Conservation (phyloP, 1,284 basidiomycete genomes). For the Caloboletus firmus region DNA sequence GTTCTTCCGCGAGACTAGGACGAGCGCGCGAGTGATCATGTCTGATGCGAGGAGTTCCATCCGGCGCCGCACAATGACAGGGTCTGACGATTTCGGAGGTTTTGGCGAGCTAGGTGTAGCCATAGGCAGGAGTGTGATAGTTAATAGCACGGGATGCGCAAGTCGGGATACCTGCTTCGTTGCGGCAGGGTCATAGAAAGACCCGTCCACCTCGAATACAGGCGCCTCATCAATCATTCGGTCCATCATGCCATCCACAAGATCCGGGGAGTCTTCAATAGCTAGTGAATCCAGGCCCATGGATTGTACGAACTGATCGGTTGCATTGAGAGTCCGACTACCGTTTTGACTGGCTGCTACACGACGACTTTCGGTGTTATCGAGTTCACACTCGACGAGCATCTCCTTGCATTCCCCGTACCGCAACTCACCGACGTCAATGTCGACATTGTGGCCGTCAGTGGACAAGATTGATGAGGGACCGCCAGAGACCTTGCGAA, state of each 20-base stretch:
- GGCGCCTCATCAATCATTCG: slow-evolving; percentile 92
- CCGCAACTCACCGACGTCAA: slow-evolving; percentile 90
- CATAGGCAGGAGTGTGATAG: slow-evolving; percentile 78
- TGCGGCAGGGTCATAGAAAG: slow-evolving; percentile 86
- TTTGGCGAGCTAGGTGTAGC: slow-evolving; percentile 42
- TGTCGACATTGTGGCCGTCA: slow-evolving; percentile 90
- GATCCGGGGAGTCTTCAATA: slow-evolving; percentile 68
- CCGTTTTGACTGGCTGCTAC: slow-evolving; percentile 21
- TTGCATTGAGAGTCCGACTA: slow-evolving; percentile 58
- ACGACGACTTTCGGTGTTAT: slow-evolving; percentile 63
- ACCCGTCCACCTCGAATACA: slow-evolving; percentile 88
- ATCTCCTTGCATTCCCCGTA: slow-evolving; percentile 94
- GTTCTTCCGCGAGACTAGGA: slow-evolving; percentile 86
- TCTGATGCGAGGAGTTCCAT: slow-evolving; percentile 93
- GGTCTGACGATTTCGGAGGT: slow-evolving; percentile 64
- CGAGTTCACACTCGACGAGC: slow-evolving; percentile 89
- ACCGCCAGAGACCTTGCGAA: slow-evolving; percentile 88
- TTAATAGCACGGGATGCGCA: slow-evolving; percentile 85
- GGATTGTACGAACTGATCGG: slow-evolving; percentile 78
- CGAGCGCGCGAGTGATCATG: slow-evolving; percentile 91
- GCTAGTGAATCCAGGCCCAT: slow-evolving; percentile 74
- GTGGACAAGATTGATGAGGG: slow-evolving; percentile 79
- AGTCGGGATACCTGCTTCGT: slow-evolving; percentile 80
- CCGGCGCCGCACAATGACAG: slow-evolving; percentile 84
- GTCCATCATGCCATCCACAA: slow-evolving; percentile 84